Evolutionary conservation across 495 filamentous ascomycete species (phyloP).

Genomic region (Saxispiralis lemnorum): DNA sequence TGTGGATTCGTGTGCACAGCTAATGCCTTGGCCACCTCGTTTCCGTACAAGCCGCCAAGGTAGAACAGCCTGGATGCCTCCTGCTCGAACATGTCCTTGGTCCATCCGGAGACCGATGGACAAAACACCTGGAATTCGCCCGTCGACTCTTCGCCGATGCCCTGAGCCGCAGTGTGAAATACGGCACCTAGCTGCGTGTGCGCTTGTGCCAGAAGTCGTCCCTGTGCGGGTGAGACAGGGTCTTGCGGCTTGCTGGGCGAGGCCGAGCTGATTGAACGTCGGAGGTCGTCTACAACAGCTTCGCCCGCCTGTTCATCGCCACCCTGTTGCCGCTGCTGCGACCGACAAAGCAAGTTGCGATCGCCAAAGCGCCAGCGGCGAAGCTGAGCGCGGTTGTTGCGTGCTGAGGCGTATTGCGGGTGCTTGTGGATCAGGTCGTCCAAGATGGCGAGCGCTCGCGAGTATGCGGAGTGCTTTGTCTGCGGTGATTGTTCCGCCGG

Average conservation of each 20-base stretch:
- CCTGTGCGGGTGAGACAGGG: constrained; percentile 40
- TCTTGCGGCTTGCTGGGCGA: constrained; percentile 33
- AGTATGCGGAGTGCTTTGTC: background rate
- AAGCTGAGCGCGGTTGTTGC: constrained; percentile 63
- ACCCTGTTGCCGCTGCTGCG: constrained; percentile 5
- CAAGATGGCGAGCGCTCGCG: constrained; percentile 26
- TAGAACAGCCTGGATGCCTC: constrained; percentile 59
- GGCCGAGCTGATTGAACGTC: constrained; percentile 48
- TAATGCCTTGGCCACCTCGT: constrained; percentile 56
- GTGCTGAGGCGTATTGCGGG: constrained; percentile 54
- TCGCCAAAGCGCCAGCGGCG: constrained; percentile 42
- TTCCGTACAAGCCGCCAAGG: constrained; percentile 58
- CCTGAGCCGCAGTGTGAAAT: constrained; percentile 44
- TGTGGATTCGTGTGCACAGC: constrained; percentile 72
- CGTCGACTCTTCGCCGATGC: constrained; percentile 6
- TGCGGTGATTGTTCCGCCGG: background rate
- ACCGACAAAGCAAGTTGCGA: constrained; percentile 23
- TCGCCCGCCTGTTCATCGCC: constrained; percentile 7
- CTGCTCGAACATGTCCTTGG: constrained; percentile 44
- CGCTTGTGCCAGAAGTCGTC: constrained; percentile 46
- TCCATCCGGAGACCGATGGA: constrained; percentile 17
- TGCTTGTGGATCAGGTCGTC: constrained; percentile 36
- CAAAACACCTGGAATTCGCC: background rate
- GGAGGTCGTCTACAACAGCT: constrained; percentile 40
- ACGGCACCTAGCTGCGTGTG: constrained; percentile 65